Percentiles rank a stretch among this genome's conserved stretches.
phyloP scores from a whole-genome alignment of 148 eudicot genomes.

The Chenopodium formosanum region DNA sequence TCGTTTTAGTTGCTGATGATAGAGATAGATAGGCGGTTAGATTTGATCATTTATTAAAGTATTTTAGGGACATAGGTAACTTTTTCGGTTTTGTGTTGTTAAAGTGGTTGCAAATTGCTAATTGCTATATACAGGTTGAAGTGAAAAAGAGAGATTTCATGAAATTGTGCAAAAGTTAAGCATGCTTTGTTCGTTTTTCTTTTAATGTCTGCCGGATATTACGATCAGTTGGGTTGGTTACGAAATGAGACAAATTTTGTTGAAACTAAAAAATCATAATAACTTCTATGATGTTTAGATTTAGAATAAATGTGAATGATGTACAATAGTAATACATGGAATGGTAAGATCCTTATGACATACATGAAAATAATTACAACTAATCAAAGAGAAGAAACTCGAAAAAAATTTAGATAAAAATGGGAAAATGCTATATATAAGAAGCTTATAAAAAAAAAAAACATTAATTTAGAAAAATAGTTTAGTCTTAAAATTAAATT shows the following conservation, averaged over 20 bases:
- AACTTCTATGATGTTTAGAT: too few relatives aligned
- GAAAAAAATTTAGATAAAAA: too few relatives aligned
- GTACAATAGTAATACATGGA: background rate
- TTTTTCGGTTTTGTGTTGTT: background rate
- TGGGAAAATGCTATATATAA: too few relatives aligned
- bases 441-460: too few relatives aligned
- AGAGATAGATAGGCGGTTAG: background rate
- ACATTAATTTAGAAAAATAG: too few relatives aligned
- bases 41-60: background rate
- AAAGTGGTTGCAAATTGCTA: background rate
- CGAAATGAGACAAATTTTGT: conserved; percentile 5
- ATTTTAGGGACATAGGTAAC: background rate
- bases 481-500: too few relatives aligned
- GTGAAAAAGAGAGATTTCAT: background rate
- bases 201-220: background rate
- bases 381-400: too few relatives aligned
- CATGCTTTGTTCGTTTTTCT: background rate
- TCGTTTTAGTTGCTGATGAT: background rate
- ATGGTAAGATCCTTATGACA: background rate
- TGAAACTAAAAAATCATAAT: background rate
- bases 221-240: conserved; percentile 6
- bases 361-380: too few relatives aligned
- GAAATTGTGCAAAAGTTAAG: background rate
- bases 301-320: background rate
- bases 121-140: background rate